These are phyloP conservation scores for Pseudomonodictys pantanalensis DNA, from an alignment of 495 filamentous ascomycete species.

Conservation along the genomic window DNA sequence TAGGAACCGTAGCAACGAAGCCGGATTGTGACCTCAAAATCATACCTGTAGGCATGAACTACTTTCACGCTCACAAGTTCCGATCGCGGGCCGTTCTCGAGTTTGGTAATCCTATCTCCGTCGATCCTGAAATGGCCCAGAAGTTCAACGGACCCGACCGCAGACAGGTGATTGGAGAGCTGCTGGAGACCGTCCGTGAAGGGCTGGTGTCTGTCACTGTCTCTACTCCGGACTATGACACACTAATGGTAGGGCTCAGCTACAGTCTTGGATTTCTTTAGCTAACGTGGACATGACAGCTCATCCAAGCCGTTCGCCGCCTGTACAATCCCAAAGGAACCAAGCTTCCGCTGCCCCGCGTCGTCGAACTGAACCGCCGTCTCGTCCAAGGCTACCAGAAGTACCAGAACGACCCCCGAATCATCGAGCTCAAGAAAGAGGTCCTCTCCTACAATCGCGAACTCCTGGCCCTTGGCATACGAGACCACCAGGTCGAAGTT, in stretches of 20 bases:
- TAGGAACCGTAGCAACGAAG: constrained; percentile 84
- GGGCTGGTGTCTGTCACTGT: constrained; percentile 86
- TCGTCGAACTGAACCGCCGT: constrained; percentile 93
- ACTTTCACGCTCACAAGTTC: constrained; percentile 99
- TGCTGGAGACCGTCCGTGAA: constrained; percentile 84
- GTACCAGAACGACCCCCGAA: constrained; percentile 87
- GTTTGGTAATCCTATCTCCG: constrained; percentile 83
- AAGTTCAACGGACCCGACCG: constrained; percentile 79
- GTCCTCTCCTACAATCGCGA: constrained; percentile 87
- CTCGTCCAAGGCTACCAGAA: constrained; percentile 87
- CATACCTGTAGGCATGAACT: constrained; percentile 99
- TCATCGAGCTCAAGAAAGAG: constrained; percentile 71
- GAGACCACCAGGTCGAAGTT: constrained; percentile 95
- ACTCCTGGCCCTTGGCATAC: constrained; percentile 77
- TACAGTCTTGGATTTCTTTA: no score
- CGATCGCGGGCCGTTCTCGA: constrained; percentile 94
- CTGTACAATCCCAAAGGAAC: constrained; percentile 93
- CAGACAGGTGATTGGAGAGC: constrained; percentile 74
- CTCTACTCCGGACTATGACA: constrained; percentile 92
- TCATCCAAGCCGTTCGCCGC: constrained; percentile 89
- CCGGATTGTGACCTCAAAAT: constrained; percentile 93
- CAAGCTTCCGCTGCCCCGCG: constrained; percentile 88
- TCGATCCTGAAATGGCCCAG: constrained; percentile 76
- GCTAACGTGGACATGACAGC: constrained; percentile 41
- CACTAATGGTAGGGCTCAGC: constrained; percentile 70